Evolutionary conservation across 768 basidiomycete species (phyloP), one percentile per base, ranked within the genome.

Genomic region (Hygrophorus russula): DNA sequence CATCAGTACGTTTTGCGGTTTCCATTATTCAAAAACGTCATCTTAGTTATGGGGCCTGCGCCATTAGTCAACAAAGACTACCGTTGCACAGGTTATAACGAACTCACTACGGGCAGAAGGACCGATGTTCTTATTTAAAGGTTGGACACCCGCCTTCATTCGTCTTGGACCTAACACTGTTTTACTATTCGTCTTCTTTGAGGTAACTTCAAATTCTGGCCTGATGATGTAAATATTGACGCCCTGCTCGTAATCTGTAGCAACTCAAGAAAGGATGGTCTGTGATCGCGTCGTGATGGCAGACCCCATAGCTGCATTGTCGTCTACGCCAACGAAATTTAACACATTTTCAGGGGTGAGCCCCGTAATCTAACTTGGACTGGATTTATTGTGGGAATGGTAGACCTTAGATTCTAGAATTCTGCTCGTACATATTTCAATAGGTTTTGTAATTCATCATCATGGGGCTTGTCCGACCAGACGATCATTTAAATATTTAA

Each of bases 91-190:
- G 42, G 68, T 87, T 20, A 58, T 87, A 10, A 63, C 60, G 20
- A 66, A 59, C 34, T 84, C 85, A 3, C 61, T 87, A 29, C 72
- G 70, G 32, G 69, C 80, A 52, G 88, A 91, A 66, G 88, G 88
- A 0, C 70, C 76, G 8, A 66, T 69, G 46, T 89, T 90, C 57
- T 65, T 90, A 42, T 85, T 91, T 62, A 89, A 85, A 58, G 88
- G 88, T 28, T 91, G 88, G 88, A 84, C 84, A 13, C 88, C 88
- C 2, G 83, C 88, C 6, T 91, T 88, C 61, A 76, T 83, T 51
- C 78, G 88, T 38, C 62, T 91, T 34, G 86, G 81, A 20, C 87
- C 87, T 1, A 88, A 89, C 56, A 90, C 88, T 1, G 69, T 91
- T 28, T 65, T 90, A 4, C 73, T 90, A 62, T 91, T 88, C 59